These are phyloP conservation scores for Myriosclerotinia curreyana DNA, from an alignment of 2,329 filamentous ascomycete genomes.

Conservation along the genomic window DNA sequence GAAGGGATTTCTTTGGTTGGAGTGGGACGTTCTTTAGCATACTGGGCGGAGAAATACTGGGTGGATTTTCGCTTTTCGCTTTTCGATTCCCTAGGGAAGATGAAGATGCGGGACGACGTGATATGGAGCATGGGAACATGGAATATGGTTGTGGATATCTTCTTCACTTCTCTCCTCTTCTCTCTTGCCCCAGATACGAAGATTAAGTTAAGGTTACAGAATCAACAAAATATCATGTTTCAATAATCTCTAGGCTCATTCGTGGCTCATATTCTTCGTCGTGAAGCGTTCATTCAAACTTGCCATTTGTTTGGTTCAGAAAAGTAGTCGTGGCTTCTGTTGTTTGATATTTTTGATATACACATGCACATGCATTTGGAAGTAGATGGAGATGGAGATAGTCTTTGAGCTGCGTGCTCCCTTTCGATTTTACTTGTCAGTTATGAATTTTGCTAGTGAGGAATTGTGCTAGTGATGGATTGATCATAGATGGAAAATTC, in stretches of 20 bases:
- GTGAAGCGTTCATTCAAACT: too few relatives aligned
- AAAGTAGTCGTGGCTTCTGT: too few relatives aligned
- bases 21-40: not conserved
- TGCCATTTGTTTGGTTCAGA: too few relatives aligned
- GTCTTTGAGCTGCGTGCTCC: too few relatives aligned
- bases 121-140: too few relatives aligned
- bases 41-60: not conserved
- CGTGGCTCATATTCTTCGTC: not conserved
- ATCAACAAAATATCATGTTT: not conserved
- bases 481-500: too few relatives aligned
- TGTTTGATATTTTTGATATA: too few relatives aligned
- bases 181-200: not conserved
- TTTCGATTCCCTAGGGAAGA: not conserved
- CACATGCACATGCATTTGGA: too few relatives aligned
- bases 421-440: too few relatives aligned
- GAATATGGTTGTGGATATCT: not conserved
- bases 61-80: not conserved
- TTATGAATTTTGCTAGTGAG: too few relatives aligned
- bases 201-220: not conserved
- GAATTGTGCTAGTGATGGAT: too few relatives aligned
- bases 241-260: not conserved
- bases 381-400: too few relatives aligned
- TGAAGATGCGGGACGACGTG: not conserved
- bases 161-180: not conserved
- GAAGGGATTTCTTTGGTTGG: not conserved